Conservation (phyloP, 495 filamentous ascomycete genomes). For the Aeminium ludgeri region DNA sequence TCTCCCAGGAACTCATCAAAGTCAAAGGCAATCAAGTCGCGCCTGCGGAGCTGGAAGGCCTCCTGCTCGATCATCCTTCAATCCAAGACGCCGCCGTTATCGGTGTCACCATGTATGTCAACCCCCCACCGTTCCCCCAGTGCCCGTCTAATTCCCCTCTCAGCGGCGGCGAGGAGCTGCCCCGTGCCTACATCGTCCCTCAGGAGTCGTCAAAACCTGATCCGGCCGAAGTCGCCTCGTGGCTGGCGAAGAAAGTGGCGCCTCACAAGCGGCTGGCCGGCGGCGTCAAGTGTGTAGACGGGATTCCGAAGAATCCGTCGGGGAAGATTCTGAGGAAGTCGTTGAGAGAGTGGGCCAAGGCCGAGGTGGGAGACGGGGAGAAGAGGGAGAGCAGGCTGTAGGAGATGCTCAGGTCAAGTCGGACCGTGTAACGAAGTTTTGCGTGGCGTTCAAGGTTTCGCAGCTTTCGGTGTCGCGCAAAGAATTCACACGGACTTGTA, state of each 20-base stretch:
- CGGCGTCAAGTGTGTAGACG: conserved; percentile 21
- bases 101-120: conserved; percentile 21
- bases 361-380: conserved; percentile 17
- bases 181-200: conserved; percentile 24
- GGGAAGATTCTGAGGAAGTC: conserved; percentile 26
- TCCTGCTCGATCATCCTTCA: conserved; percentile 24
- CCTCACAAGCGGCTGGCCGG: conserved; percentile 22
- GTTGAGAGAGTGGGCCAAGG: conserved; percentile 22
- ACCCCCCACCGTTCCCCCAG: background rate
- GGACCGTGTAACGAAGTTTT: background rate
- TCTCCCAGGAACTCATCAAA: conserved; percentile 25
- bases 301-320: conserved; percentile 28
- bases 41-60: conserved; percentile 25
- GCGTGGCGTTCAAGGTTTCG: background rate
- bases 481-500: too few relatives aligned
- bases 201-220: conserved; percentile 10
- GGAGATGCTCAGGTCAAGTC: background rate
- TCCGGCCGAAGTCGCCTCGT: conserved; percentile 20
- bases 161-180: conserved; percentile 23
- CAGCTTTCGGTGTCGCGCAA: background rate
- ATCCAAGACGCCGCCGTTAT: conserved; percentile 25
- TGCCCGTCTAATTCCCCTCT: background rate
- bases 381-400: conserved; percentile 12
- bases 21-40: conserved; percentile 28
- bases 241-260: conserved; percentile 18